Evolutionary conservation across 176 grass and related monocot genomes (phyloP).

Genomic region (Rhipidocladum racemiflorum): DNA sequence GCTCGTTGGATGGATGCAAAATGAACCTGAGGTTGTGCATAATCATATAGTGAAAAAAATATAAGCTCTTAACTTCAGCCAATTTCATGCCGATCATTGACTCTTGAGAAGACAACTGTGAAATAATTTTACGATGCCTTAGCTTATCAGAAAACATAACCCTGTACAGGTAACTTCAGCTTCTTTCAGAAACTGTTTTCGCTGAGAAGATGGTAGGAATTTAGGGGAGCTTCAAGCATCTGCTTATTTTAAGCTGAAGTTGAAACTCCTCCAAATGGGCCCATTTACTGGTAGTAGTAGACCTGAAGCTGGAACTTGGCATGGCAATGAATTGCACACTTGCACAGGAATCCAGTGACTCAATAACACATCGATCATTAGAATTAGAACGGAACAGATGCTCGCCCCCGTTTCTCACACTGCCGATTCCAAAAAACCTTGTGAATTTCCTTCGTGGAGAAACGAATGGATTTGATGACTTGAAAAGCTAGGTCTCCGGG

Average conservation of each 20-base stretch:
- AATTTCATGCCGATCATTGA: too few relatives aligned
- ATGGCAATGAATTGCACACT: not conserved
- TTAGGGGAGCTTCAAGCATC: too few relatives aligned
- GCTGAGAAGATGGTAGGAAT: not conserved
- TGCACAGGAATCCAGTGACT: not conserved
- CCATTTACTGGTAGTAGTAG: not conserved
- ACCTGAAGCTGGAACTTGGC: not conserved
- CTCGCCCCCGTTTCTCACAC: not conserved
- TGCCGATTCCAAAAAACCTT: not conserved
- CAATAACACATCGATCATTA: not conserved
- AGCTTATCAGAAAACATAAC: too few relatives aligned
- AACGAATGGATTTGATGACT: conserved; percentile 8
- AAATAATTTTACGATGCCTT: too few relatives aligned
- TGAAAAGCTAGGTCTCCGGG: not conserved
- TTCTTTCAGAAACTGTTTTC: not conserved
- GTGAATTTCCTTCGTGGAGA: not conserved
- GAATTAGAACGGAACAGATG: conserved; percentile 12
- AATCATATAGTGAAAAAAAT: too few relatives aligned
- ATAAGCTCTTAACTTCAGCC: too few relatives aligned
- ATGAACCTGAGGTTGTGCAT: too few relatives aligned
- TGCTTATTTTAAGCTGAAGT: not conserved
- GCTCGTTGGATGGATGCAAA: not conserved
- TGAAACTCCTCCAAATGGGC: too few relatives aligned
- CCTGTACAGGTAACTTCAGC: not conserved
- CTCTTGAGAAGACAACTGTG: too few relatives aligned